Percentiles rank a stretch among this genome's conserved stretches.
Conservation (phyloP, 345 rosid species). For the Gossypium arboreum region DNA sequence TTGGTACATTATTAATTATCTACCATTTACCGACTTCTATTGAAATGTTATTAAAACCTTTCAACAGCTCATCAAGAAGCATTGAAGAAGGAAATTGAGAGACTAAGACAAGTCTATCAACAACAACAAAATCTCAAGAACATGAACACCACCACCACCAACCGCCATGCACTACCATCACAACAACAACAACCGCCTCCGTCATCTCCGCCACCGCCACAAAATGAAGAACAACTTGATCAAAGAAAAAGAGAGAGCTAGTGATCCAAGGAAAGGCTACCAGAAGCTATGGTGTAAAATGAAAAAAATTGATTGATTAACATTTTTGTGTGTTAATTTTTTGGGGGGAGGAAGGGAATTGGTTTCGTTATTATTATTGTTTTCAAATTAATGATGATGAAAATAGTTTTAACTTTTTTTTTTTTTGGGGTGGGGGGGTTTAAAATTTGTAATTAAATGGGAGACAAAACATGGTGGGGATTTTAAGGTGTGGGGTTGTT, state of each 20-base stretch:
- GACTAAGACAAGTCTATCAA: conserved; percentile 50
- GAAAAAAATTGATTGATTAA: not conserved
- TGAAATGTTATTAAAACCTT: not conserved
- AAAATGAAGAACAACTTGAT: conserved; percentile 14
- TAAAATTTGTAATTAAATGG: conserved; percentile 12
- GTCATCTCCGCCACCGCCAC: not conserved
- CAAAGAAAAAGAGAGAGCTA: not conserved
- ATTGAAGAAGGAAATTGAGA: conserved; percentile 62
- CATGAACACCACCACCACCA: conserved; percentile 18
- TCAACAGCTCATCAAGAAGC: conserved; percentile 68
- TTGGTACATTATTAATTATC: not conserved
- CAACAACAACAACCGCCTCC: not conserved
- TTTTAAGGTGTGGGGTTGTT: conserved; percentile 12
- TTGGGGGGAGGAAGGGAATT: not conserved
- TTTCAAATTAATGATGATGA: not conserved
- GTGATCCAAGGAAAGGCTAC: not conserved
- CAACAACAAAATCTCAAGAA: conserved; percentile 53
- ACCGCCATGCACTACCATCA: conserved; percentile 11
- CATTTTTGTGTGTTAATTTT: not conserved
- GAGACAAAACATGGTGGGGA: conserved; percentile 15
- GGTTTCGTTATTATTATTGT: not conserved
- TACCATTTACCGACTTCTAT: not conserved
- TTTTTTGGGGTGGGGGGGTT: not conserved
- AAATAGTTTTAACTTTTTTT: not conserved
- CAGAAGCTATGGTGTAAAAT: conserved; percentile 2